Evolutionary conservation across 352 stramenopile genomes (phyloP).

Genomic region (Globisporangium paroecandrum): DNA sequence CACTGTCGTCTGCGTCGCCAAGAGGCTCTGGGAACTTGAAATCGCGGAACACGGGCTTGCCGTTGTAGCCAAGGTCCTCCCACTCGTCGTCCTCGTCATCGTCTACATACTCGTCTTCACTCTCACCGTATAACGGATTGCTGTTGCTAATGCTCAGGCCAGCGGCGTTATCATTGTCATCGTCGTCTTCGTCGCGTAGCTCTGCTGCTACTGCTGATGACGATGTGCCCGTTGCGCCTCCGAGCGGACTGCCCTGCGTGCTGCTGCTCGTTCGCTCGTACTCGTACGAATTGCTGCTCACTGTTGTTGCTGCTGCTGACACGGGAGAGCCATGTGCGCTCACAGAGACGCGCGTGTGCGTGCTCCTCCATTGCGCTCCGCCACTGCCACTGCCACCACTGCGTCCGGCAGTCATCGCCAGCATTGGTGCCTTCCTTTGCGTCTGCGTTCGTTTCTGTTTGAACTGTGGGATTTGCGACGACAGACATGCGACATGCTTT

Average conservation of each 20-base stretch:
- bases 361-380: not conserved
- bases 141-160: not conserved
- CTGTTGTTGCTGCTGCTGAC: not conserved
- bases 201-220: not conserved
- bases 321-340: not conserved
- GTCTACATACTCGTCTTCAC: constrained; percentile 1
- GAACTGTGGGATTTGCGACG: not conserved
- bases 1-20: constrained; percentile 13
- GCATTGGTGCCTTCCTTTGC: not conserved
- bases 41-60: constrained; percentile 14
- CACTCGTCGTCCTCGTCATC: constrained; percentile 13
- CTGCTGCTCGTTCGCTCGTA: not conserved
- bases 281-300: not conserved
- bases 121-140: not conserved
- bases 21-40: constrained; percentile 5
- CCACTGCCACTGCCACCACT: not conserved
- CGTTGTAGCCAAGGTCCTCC: constrained; percentile 12
- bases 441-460: constrained; percentile 7
- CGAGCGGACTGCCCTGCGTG: not conserved
- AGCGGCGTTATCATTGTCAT: not conserved
- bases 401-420: constrained; percentile 8
- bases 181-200: not conserved
- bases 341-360: not conserved
- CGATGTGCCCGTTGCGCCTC: constrained; percentile 2
- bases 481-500: not conserved